These are phyloP conservation scores for Fusarium proliferatum DNA, from an alignment of 2,329 filamentous ascomycete genomes.

Conservation along the genomic window DNA sequence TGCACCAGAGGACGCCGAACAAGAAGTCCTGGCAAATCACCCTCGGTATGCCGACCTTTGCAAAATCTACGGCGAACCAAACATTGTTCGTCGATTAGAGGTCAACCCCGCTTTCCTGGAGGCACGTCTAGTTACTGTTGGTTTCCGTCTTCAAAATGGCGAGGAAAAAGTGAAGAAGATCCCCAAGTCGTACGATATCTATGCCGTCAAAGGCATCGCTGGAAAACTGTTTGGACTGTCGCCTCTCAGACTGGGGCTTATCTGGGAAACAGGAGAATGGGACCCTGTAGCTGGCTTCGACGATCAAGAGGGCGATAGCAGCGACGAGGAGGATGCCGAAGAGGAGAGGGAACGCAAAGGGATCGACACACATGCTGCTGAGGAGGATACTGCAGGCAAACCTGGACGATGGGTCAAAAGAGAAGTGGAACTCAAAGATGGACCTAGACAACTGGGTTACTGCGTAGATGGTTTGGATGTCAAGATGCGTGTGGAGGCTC, in stretches of 20 bases:
- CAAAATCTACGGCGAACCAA: slow-evolving; percentile 77
- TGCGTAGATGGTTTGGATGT: slow-evolving; percentile 81
- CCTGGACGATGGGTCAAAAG: slow-evolving; percentile 76
- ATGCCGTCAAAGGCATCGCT: slow-evolving; percentile 82
- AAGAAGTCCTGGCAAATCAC: slow-evolving; percentile 70
- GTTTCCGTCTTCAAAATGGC: slow-evolving; percentile 53
- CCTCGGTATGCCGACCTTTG: slow-evolving; percentile 81
- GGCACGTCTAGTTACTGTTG: slow-evolving; percentile 77
- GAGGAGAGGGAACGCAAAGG: slow-evolving; percentile 44
- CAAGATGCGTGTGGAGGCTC: slow-evolving; percentile 74
- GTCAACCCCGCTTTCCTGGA: slow-evolving; percentile 85
- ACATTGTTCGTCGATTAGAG: slow-evolving; percentile 65
- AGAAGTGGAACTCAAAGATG: slow-evolving; percentile 82
- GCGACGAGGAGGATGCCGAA: slow-evolving; percentile 62
- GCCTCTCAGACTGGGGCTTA: slow-evolving; percentile 72
- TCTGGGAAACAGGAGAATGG: slow-evolving; percentile 94
- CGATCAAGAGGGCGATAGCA: slow-evolving; percentile 65
- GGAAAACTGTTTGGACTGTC: slow-evolving; percentile 74
- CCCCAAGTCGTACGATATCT: slow-evolving; percentile 82
- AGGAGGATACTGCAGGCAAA: slow-evolving; percentile 44
- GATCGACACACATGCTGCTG: slow-evolving; percentile 40
- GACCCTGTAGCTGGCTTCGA: slow-evolving; percentile 78
- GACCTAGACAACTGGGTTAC: slow-evolving; percentile 84
- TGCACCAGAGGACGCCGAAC: slow-evolving; percentile 64
- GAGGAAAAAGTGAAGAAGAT: slow-evolving; percentile 61